Base-by-base conservation (phyloP, 192 early-diverging fungal species). In the Gryganskiella cystojenkinii region DNA sequence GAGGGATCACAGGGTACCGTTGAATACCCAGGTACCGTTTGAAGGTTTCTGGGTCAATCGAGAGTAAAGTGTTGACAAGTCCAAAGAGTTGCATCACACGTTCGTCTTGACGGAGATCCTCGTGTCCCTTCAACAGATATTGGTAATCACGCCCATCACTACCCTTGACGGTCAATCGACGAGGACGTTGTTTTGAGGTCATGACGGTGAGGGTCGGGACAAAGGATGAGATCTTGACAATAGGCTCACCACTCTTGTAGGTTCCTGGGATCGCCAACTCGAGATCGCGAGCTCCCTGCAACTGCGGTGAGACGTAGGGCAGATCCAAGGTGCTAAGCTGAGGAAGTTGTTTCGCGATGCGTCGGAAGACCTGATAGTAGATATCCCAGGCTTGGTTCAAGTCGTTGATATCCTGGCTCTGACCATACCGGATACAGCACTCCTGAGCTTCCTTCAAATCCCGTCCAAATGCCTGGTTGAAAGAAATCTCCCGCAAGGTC, bases 51-150 rank as follows among this genome's bases (percentile, higher is more conserved):
- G 92, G 70, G 71, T 98, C 95, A 6, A 82, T 82, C 6, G 82
- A 83, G 0, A 99, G 86, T 25, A 98, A 71, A 4, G 95, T 96
- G 79, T 98, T 99, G 43, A 99, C 94, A 27, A 99, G 89, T 17
- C 95, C 96, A 86, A 99, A 99, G 35, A 98, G 71, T 80, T 99
- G 97, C 96, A 99, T 99, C 14, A 95, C 96, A 51, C 98, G 92
- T 84, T 99, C 98, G 71, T 99, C 98, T 80, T 98, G 96, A 49
- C 97, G 92, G 46, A 99, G 78, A 86, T 99, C 98, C 81, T 99
- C 98, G 67, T 96, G 96, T 44, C 95, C 98, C 85, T 99, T 99
- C 51, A 99, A 85, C 53, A 98, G 73, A 64, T 90, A 99, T 73
- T 91, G 90, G 67, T 98, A 98, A 25, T 94, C 92, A 27, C 86